Evolutionary conservation across 176 grass and related monocot species (phyloP).

Genomic region (Puya raimondii): DNA sequence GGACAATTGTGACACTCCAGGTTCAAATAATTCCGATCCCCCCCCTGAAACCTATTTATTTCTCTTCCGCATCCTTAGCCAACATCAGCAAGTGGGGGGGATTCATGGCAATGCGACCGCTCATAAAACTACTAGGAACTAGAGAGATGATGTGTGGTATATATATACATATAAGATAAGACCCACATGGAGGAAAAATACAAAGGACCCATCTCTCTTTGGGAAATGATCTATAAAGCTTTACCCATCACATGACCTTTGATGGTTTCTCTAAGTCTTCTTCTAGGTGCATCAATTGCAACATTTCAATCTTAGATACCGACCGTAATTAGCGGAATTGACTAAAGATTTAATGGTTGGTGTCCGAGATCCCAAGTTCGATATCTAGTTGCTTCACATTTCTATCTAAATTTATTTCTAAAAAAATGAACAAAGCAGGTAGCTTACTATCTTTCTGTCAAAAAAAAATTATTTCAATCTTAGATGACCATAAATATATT

Average conservation of each 20-base stretch:
- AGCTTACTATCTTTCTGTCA: background rate
- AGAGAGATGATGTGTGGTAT: background rate
- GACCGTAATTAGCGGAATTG: too few relatives aligned
- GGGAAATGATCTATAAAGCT: slow-evolving; percentile 7
- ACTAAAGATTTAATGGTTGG: too few relatives aligned
- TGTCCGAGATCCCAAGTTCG: too few relatives aligned
- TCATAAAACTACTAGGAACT: slow-evolving; percentile 3
- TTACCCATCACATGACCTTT: background rate
- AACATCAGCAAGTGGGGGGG: slow-evolving; percentile 19
- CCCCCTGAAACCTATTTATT: too few relatives aligned
- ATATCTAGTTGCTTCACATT: too few relatives aligned
- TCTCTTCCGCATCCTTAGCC: background rate
- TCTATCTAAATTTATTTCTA: too few relatives aligned
- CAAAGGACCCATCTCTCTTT: background rate
- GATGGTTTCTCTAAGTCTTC: background rate
- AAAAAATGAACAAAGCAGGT: background rate
- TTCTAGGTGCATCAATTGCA: slow-evolving; percentile 4
- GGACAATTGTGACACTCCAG: too few relatives aligned
- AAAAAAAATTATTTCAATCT: too few relatives aligned
- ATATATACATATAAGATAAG: slow-evolving; percentile 4
- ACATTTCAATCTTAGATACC: background rate
- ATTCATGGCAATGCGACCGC: slow-evolving; percentile 7
- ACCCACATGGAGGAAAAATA: slow-evolving; percentile 11
- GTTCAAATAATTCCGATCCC: too few relatives aligned
- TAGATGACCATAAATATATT: too few relatives aligned